phyloP scores from a whole-genome alignment of 768 basidiomycete genomes.

The Hypholoma fasciculare region DNA sequence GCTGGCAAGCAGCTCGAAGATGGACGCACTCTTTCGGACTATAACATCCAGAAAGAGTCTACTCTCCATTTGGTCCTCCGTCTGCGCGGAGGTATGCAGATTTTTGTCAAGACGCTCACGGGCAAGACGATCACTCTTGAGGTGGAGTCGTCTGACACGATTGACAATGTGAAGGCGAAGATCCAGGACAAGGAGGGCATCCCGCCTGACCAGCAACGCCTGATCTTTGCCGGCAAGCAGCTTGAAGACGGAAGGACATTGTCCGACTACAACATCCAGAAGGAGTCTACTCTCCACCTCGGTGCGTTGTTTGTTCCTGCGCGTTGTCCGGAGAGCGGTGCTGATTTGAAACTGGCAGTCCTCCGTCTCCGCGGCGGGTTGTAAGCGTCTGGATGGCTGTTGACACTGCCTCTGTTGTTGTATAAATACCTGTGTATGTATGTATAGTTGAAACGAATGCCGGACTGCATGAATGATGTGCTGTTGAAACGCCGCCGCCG shows the following conservation, averaged over 20 bases:
- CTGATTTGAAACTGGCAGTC: constrained; percentile 25
- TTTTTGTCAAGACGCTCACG: constrained; percentile 47
- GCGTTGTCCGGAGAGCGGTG: constrained; percentile 1
- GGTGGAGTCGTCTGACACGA: constrained; percentile 74
- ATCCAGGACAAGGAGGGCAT: constrained; percentile 75
- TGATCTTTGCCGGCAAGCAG: constrained; percentile 88
- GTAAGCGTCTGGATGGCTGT: constrained; percentile 11
- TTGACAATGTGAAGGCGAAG: constrained; percentile 74
- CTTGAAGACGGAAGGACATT: constrained; percentile 85
- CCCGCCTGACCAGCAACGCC: constrained; percentile 44
- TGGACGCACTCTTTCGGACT: constrained; percentile 44
- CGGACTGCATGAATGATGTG: constrained; percentile 4
- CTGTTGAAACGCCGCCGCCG: constrained; percentile 2
- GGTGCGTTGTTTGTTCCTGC: constrained; percentile 27
- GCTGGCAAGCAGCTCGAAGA: constrained; percentile 33
- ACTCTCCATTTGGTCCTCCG: constrained; percentile 40
- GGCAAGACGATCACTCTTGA: constrained; percentile 71
- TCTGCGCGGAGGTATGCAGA: constrained; percentile 35
- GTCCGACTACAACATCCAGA: constrained; percentile 68
- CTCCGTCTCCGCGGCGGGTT: constrained; percentile 43
- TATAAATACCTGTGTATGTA: neutral
- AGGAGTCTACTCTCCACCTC: constrained; percentile 62
- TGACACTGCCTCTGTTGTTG: constrained; percentile 5
- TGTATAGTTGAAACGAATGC: neutral
- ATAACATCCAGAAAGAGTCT: constrained; percentile 45